A percentile compares a stretch with the other conserved stretches of the same genome.
These are phyloP conservation scores for Termitomyces sp. DNA, from an alignment of 768 basidiomycete genomes.

Conservation along the genomic window DNA sequence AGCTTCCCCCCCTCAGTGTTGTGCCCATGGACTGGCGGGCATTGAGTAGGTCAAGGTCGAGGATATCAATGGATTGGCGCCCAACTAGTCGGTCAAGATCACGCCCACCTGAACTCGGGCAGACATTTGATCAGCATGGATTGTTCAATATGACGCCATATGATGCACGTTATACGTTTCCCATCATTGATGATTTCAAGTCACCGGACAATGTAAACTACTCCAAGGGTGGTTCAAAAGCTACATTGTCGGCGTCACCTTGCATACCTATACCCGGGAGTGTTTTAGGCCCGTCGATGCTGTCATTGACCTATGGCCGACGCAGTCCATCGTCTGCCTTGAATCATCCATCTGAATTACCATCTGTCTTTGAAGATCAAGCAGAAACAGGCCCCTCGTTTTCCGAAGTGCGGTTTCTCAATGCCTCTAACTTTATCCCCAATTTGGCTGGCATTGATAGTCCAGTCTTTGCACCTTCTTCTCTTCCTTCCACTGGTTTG, in stretches of 20 bases:
- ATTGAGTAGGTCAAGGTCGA: slow-evolving; percentile 84
- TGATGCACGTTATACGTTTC: slow-evolving; percentile 43
- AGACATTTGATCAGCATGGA: slow-evolving; percentile 42
- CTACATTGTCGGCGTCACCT: slow-evolving; percentile 18
- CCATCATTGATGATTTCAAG: slow-evolving; percentile 22
- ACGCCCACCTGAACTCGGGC: slow-evolving; percentile 55
- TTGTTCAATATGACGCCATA: slow-evolving; percentile 23
- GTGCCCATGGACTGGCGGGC: slow-evolving; percentile 91
- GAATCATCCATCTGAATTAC: slow-evolving; percentile 32
- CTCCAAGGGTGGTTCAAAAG: slow-evolving; percentile 13
- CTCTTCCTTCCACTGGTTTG: slow-evolving; percentile 66
- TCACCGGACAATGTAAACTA: slow-evolving; percentile 20
- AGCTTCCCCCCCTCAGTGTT: slow-evolving; percentile 31
- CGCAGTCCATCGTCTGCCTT: slow-evolving; percentile 37
- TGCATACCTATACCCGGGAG: slow-evolving; percentile 32
- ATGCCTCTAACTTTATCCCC: slow-evolving; percentile 29
- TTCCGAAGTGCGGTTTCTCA: slow-evolving; percentile 21
- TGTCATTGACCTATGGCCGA: slow-evolving; percentile 32
- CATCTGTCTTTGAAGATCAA: slow-evolving; percentile 41
- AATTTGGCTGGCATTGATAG: slow-evolving; percentile 35
- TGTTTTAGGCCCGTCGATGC: slow-evolving; percentile 28
- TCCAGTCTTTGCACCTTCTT: slow-evolving; percentile 59
- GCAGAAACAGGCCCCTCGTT: slow-evolving; percentile 28
- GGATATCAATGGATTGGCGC: slow-evolving; percentile 90
- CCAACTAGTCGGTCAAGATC: slow-evolving; percentile 74